phyloP scores from a whole-genome alignment of 2,329 filamentous ascomycete genomes.

The Pleomassaria siparia region DNA sequence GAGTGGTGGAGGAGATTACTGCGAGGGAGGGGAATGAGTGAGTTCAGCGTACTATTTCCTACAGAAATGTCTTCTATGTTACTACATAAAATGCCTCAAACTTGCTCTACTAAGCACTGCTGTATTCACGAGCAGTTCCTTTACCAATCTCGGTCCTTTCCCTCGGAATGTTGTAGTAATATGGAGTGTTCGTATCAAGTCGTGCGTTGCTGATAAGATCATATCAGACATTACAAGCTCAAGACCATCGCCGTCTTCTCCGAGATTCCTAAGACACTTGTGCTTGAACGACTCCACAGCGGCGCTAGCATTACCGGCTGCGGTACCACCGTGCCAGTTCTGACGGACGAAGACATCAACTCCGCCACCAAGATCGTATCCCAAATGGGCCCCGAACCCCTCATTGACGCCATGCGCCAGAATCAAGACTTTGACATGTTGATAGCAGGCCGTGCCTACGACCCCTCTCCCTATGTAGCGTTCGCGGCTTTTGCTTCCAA shows the following conservation, averaged over 20 bases:
- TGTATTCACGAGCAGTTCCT: too few species aligned
- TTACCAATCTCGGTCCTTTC: too few species aligned
- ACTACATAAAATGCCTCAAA: too few species aligned
- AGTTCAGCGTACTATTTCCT: too few species aligned
- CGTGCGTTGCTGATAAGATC: too few species aligned
- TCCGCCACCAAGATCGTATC: constrained; percentile 44
- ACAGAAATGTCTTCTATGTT: too few species aligned
- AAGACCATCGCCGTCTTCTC: constrained; percentile 28
- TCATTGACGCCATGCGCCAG: constrained; percentile 45
- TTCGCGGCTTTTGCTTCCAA: constrained; percentile 15
- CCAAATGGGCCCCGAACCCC: constrained; percentile 53
- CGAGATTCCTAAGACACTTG: constrained; percentile 22
- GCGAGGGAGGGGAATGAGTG: constrained; percentile 14
- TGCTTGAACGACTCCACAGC: constrained; percentile 9
- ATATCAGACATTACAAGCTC: constrained; percentile 15
- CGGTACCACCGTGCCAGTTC: constrained; percentile 40
- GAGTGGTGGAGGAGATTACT: constrained; percentile 18
- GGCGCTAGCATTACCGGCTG: constrained; percentile 40
- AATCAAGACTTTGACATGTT: constrained; percentile 51
- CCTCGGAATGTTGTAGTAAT: not conserved
- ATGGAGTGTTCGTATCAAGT: not conserved
- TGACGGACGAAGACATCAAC: constrained; percentile 45
- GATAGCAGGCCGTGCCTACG: constrained; percentile 46
- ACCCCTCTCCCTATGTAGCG: constrained; percentile 26
- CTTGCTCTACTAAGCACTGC: too few species aligned